phyloP scores from a whole-genome alignment of 2,329 filamentous ascomycete genomes.

The Stachybotrys chlorohalonatus region DNA sequence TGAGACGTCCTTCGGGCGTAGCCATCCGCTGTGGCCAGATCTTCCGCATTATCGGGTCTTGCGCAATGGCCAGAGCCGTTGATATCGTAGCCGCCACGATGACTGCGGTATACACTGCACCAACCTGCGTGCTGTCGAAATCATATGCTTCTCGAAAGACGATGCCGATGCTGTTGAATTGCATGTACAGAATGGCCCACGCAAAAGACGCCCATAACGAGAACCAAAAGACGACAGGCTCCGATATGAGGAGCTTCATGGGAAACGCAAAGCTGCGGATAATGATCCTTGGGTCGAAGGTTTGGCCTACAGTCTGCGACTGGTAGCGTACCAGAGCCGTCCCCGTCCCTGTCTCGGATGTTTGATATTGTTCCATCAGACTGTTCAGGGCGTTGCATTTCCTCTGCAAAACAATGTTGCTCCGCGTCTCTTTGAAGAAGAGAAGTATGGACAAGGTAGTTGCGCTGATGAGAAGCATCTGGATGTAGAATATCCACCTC shows the following conservation, averaged over 20 bases:
- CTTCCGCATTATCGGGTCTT: conserved; percentile 47
- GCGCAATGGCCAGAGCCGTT: conserved; percentile 42
- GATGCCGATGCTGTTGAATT: conserved; percentile 48
- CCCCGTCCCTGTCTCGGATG: neutral
- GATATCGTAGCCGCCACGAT: conserved; percentile 33
- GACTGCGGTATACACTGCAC: conserved; percentile 49
- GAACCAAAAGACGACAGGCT: conserved; percentile 57
- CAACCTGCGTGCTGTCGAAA: conserved; percentile 51
- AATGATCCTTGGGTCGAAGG: conserved; percentile 13
- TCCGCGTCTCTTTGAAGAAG: conserved; percentile 60
- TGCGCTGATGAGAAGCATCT: conserved; percentile 47
- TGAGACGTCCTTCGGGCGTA: conserved; percentile 51
- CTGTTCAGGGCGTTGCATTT: conserved; percentile 51
- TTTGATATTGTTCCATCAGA: conserved; percentile 15
- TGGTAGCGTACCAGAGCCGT: conserved; percentile 2
- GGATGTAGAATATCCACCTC: conserved; percentile 61
- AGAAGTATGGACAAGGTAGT: conserved; percentile 47
- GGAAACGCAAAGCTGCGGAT: conserved; percentile 20
- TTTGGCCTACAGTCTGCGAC: conserved; percentile 5
- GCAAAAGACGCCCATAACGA: conserved; percentile 62
- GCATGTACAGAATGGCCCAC: conserved; percentile 61
- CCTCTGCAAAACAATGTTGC: conserved; percentile 52
- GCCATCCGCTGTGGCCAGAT: conserved; percentile 22
- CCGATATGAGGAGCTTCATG: conserved; percentile 40
- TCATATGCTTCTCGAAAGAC: conserved; percentile 53